Evolutionary conservation across 176 grass and related monocot genomes (phyloP), one percentile per base, ranked within the genome.

Genomic region (Oryza meridionalis): DNA sequence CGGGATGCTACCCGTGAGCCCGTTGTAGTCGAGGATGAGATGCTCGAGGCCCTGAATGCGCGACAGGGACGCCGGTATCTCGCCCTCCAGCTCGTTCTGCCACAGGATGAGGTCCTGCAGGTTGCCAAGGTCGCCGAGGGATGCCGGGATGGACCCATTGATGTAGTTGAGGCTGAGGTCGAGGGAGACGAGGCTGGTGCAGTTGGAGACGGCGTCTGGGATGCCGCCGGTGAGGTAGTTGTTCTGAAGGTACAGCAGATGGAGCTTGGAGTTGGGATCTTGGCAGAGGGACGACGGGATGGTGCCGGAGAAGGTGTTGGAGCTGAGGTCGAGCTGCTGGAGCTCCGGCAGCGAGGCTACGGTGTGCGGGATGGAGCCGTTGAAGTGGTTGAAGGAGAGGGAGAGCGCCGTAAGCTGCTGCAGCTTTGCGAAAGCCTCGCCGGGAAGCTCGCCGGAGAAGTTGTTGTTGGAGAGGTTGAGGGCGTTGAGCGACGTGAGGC

Each of bases 11-110:
- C 95, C 95, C 2, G 88, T 85, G 79, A 97, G 90, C 2, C 90
- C 92, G 50, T 97, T 97, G 86, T 94, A 91, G 84, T 97, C 95
- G 16, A 97, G 92, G 83, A 97, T 94, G 75, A 97, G 92, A 87
- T 97, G 92, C 81, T 97, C 90, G 19, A 97, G 88, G 47, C 67
- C 82, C 29, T 29, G 43, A 76, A 99, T 84, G 64, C 67, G 64
- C 27, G 91, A 77, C 0, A 99, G 86, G 27, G 92, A 87, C 0
- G 88, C 73, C n/a, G 96, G 96, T 70, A 99, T 99, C 81, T 92
- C 86, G 37, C 96, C 96, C 74, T 96, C 80, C 58, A 99, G 73
- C 13, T 47, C 25, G 75, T 99, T 99, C 91, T 99, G 96, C 96
- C 96, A 99, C 78, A 99, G 86, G 86, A 99, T 99, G 55, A 99